Conservation (phyloP, 139 green algal species). For the Pseudopediastrum boryanum region DNA sequence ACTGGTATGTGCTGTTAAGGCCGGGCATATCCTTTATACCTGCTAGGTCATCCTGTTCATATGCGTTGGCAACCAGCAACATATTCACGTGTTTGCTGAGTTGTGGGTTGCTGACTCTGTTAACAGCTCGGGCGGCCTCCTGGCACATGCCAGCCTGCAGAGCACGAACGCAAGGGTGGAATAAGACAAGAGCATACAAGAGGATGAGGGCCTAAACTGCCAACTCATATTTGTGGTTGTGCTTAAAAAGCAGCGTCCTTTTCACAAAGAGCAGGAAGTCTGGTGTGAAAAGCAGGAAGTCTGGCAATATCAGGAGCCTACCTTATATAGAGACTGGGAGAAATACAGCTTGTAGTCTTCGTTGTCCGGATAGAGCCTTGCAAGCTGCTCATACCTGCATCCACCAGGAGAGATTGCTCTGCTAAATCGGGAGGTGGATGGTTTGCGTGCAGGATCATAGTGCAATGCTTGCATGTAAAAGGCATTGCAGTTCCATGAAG, state of each 20-base stretch:
- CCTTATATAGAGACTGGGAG: conserved; percentile 76
- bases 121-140: conserved; percentile 60
- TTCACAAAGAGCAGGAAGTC: neutral
- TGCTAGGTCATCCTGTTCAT: conserved; percentile 78
- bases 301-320: conserved; percentile 3
- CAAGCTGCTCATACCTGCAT: conserved; percentile 67
- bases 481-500: neutral
- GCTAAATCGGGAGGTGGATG: neutral
- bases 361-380: conserved; percentile 51
- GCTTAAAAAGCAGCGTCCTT: neutral
- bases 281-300: neutral
- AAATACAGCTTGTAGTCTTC: conserved; percentile 75
- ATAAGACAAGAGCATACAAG: neutral
- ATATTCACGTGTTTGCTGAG: conserved; percentile 28
- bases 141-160: conserved; percentile 56
- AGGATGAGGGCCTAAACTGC: too few species aligned
- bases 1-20: neutral
- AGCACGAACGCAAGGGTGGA: neutral
- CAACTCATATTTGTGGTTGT: too few species aligned
- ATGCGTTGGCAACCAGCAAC: conserved; percentile 73
- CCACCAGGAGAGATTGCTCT: neutral
- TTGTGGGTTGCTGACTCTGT: conserved; percentile 20
- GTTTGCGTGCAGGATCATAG: neutral
- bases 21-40: conserved; percentile 31
- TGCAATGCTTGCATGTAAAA: neutral